phyloP scores from a whole-genome alignment of 2,329 filamentous ascomycete genomes.

The Fusarium albosuccineum region DNA sequence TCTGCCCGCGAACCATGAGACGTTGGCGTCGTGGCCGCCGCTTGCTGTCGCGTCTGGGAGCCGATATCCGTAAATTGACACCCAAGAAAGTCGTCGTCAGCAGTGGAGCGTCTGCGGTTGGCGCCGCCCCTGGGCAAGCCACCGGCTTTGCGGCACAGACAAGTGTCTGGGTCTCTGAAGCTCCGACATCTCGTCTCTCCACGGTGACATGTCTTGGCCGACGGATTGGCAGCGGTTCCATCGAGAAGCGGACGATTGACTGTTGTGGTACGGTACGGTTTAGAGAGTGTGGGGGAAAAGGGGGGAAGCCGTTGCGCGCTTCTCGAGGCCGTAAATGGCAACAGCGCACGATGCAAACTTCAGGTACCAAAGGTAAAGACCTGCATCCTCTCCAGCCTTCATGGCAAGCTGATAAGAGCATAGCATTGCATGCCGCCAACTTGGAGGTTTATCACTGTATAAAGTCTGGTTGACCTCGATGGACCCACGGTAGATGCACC shows the following conservation, averaged over 20 bases:
- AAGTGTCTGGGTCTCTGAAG: conserved; percentile 4
- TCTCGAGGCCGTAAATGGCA: conserved; percentile 20
- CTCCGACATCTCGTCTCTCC: neutral
- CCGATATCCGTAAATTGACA: conserved; percentile 28
- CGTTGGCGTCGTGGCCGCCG: neutral
- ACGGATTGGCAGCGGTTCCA: neutral
- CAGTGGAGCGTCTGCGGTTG: conserved; percentile 32
- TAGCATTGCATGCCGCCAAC: too few relatives aligned
- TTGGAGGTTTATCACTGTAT: too few relatives aligned
- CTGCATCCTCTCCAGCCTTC: conserved; percentile 2
- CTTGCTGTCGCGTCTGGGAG: conserved; percentile 2
- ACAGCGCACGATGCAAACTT: conserved; percentile 32
- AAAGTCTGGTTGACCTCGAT: too few relatives aligned
- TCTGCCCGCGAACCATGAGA: conserved; percentile 9
- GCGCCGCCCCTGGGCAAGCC: conserved; percentile 18
- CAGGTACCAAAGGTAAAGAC: conserved; percentile 18
- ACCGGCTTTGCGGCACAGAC: conserved; percentile 19
- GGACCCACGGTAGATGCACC: too few relatives aligned
- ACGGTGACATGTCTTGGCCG: neutral
- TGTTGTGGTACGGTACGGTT: neutral
- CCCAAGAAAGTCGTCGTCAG: conserved; percentile 38
- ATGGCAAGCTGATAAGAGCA: too few relatives aligned
- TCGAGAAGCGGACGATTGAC: neutral
- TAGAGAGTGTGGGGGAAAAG: conserved; percentile 20
- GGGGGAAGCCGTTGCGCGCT: conserved; percentile 4